Conservation (phyloP, 108 stramenopile genomes). For the Mediolabrus comicus region DNA sequence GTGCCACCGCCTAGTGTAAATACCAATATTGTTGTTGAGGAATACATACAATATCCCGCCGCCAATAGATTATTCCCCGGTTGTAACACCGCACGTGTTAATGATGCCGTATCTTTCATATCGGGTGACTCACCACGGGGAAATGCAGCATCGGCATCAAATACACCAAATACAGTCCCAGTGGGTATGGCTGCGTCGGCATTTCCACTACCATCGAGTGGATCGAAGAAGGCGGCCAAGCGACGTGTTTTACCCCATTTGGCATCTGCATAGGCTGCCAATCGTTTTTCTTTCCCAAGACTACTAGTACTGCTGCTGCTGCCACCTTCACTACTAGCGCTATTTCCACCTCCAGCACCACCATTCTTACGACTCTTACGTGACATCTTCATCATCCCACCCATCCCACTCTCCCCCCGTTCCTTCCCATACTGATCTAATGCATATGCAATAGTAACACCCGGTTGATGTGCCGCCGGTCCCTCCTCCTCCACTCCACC, state of each 20-base stretch:
- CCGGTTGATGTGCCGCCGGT: slow-evolving; percentile 77
- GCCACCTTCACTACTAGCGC: background rate
- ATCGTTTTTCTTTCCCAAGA: background rate
- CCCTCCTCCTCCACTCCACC: slow-evolving; percentile 41
- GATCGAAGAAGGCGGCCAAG: slow-evolving; percentile 90
- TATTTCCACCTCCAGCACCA: background rate
- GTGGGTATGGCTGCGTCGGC: slow-evolving; percentile 98
- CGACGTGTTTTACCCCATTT: slow-evolving; percentile 40
- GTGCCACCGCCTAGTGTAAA: slow-evolving; percentile 87
- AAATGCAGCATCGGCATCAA: slow-evolving; percentile 61
- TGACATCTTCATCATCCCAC: background rate
- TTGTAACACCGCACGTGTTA: slow-evolving; percentile 72
- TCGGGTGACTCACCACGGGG: slow-evolving; percentile 29
- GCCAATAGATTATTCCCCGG: slow-evolving; percentile 90
- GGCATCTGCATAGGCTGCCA: slow-evolving; percentile 3
- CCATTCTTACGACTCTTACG: background rate
- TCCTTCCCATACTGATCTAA: slow-evolving; percentile 51
- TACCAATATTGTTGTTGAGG: slow-evolving; percentile 93
- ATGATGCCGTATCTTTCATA: slow-evolving; percentile 34
- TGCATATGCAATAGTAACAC: slow-evolving; percentile 85
- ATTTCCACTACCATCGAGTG: slow-evolving; percentile 97
- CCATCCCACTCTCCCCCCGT: slow-evolving; percentile 2
- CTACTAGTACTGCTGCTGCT: background rate
- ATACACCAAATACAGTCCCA: slow-evolving; percentile 97
- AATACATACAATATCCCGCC: slow-evolving; percentile 97